phyloP scores from a whole-genome alignment of 202 grass and related monocot species.

The Bolboschoenoplectus hybrid region DNA sequence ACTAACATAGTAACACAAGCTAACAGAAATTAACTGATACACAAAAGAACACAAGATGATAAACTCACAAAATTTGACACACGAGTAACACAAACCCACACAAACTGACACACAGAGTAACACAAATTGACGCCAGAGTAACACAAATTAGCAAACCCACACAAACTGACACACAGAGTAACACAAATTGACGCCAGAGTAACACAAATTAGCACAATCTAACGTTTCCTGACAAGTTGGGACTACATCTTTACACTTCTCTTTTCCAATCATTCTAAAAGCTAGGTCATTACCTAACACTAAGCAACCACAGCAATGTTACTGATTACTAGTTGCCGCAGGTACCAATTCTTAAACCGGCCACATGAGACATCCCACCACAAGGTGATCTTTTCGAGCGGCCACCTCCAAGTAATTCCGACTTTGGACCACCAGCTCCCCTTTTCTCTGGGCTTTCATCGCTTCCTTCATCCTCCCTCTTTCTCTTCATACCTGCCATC shows the following conservation, averaged over 20 bases:
- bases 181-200: neutral
- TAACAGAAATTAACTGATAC: neutral
- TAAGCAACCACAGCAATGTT: constrained; percentile 17
- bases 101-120: neutral
- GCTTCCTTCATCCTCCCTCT: constrained; percentile 40
- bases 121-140: neutral
- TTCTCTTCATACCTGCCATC: constrained; percentile 46
- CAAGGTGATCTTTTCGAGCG: constrained; percentile 35
- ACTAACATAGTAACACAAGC: neutral
- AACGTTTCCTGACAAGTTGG: neutral
- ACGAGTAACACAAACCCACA: neutral
- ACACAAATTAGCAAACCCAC: neutral
- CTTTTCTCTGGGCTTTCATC: constrained; percentile 28
- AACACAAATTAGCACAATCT: neutral
- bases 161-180: neutral
- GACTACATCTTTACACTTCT: neutral
- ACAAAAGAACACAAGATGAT: too few species aligned
- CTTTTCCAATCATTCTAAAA: neutral
- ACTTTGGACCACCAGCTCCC: neutral
- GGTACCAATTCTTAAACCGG: constrained; percentile 54
- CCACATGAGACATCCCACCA: constrained; percentile 47
- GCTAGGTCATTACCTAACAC: constrained; percentile 24
- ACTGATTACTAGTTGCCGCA: constrained; percentile 44
- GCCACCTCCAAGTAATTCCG: constrained; percentile 16
- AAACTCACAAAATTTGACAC: neutral